Evolutionary conservation across 257 asterid genomes (phyloP).

Genomic region (Leptodermis oblonga): DNA sequence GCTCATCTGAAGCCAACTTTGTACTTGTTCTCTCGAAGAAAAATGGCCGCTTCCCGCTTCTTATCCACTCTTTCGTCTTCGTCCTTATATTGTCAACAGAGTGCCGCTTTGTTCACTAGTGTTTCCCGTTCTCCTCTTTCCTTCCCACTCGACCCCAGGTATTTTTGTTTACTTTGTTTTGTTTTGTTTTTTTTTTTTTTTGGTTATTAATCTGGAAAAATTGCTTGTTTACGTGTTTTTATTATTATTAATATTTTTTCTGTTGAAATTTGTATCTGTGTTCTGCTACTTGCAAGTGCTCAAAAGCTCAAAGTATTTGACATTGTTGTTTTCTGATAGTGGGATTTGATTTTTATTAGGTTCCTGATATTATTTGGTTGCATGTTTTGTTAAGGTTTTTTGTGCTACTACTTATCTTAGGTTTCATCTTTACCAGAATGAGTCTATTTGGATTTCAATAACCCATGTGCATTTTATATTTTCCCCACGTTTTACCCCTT

Average conservation of each 20-base stretch:
- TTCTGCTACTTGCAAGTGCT: not conserved
- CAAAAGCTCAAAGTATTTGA: not conserved
- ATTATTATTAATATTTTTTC: not conserved
- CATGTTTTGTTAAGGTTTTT: not conserved
- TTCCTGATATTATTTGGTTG: not conserved
- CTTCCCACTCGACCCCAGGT: conserved; percentile 18
- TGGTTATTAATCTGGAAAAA: not conserved
- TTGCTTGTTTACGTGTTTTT: not conserved
- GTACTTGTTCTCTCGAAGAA: not conserved
- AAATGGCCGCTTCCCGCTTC: conserved; percentile 22
- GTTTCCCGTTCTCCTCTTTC: conserved; percentile 5
- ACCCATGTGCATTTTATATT: not conserved
- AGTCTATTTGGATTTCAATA: not conserved
- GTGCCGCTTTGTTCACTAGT: conserved; percentile 9
- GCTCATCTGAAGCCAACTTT: conserved; percentile 18
- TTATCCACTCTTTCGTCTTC: conserved; percentile 22
- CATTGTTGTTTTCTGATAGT: not conserved
- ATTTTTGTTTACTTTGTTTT: not conserved
- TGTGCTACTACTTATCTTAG: not conserved
- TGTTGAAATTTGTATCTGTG: too few species aligned
- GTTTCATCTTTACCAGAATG: not conserved
- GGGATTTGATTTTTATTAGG: not conserved
- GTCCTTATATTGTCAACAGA: conserved; percentile 16
- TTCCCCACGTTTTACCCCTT: not conserved
- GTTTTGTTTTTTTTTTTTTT: not conserved